These are phyloP conservation scores for Blastobotrys serpentis DNA, from an alignment of 1,139 yeast species.

Conservation along the genomic window DNA sequence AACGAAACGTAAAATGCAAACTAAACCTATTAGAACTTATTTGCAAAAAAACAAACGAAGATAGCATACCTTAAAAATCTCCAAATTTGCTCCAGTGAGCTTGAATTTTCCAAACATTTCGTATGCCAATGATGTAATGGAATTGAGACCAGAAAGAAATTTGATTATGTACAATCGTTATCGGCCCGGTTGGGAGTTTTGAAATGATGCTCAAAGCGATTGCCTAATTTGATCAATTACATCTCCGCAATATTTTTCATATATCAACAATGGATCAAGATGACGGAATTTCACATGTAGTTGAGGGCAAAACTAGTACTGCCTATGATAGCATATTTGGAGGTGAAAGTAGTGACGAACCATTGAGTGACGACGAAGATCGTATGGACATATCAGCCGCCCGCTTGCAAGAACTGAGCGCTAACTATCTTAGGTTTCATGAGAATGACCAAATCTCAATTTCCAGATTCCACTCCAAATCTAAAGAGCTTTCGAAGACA, in stretches of 20 bases:
- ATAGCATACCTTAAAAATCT: conserved; percentile 60
- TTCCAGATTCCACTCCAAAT: conserved; percentile 11
- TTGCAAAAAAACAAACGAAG: not conserved
- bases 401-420: too few relatives aligned
- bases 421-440: conserved; percentile 1
- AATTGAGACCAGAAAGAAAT: too few relatives aligned
- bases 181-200: conserved; percentile 8
- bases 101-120: conserved; percentile 23
- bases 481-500: conserved; percentile 11
- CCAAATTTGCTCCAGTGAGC: conserved; percentile 45
- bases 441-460: conserved; percentile 5
- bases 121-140: not conserved
- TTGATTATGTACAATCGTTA: not conserved
- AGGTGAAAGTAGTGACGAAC: conserved; percentile 1
- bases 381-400: too few relatives aligned
- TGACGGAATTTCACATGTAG: conserved; percentile 1
- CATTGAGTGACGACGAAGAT: conserved; percentile 6
- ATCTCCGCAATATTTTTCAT: too few relatives aligned
- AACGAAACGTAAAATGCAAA: conserved; percentile 83
- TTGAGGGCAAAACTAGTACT: conserved; percentile 1
- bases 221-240: too few relatives aligned
- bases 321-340: conserved; percentile 4
- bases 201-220: too few relatives aligned
- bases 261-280: conserved; percentile 3
- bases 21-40: conserved; percentile 37